Conservation (phyloP, 1,139 yeast species). For the Diutina sp. region DNA sequence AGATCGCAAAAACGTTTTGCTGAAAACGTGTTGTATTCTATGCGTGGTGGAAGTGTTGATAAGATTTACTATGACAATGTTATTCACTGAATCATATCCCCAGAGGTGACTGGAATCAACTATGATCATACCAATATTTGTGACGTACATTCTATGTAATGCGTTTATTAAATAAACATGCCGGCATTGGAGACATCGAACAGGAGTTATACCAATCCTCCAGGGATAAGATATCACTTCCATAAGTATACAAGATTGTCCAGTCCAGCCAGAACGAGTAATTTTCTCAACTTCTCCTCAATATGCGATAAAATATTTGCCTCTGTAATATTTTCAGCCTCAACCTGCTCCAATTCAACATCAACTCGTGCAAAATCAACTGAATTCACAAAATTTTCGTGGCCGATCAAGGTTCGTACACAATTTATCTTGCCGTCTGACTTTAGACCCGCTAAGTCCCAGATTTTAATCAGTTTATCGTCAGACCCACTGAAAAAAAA, state of each 20-base stretch:
- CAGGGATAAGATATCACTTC: conserved; percentile 15
- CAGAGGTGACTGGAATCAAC: neutral
- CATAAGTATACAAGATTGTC: conserved; percentile 43
- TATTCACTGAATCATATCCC: conserved; percentile 4
- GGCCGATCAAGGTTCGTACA: conserved; percentile 44
- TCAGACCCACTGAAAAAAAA: conserved; percentile 66
- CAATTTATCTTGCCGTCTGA: conserved; percentile 28
- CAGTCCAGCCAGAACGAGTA: conserved; percentile 48
- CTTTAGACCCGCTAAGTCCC: conserved; percentile 57
- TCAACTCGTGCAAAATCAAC: conserved; percentile 46
- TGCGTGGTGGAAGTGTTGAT: conserved; percentile 62
- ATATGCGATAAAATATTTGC: conserved; percentile 4
- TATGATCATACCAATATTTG: too few relatives aligned
- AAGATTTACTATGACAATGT: conserved; percentile 55
- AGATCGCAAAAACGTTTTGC: conserved; percentile 44
- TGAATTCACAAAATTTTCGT: conserved; percentile 61
- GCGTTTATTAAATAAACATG: neutral
- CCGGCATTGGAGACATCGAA: neutral
- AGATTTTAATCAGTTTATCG: conserved; percentile 61
- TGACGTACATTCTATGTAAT: neutral
- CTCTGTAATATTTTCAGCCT: conserved; percentile 10
- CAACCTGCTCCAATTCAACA: conserved; percentile 6
- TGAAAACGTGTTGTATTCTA: conserved; percentile 44
- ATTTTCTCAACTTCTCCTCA: conserved; percentile 33
- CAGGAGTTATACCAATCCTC: neutral